These are phyloP conservation scores for Pistacia integerrima DNA, from an alignment of 345 rosid genomes.

Conservation along the genomic window DNA sequence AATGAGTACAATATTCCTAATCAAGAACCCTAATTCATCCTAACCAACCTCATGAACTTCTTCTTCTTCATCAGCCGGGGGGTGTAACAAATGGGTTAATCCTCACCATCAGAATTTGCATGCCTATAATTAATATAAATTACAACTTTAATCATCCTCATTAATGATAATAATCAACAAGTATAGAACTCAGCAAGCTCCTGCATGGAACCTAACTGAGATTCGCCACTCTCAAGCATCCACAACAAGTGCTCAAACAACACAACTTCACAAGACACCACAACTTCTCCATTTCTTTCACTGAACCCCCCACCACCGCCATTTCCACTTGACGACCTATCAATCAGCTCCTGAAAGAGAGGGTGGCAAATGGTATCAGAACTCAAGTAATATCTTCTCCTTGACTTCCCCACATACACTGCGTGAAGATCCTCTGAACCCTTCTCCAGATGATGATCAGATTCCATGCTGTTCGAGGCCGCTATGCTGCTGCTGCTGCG, in stretches of 20 bases:
- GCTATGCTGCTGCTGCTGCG: slow-evolving; percentile 30
- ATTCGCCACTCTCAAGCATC: slow-evolving; percentile 68
- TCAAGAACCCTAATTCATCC: background rate
- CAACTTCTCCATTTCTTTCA: slow-evolving; percentile 33
- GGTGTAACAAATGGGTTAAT: slow-evolving; percentile 25
- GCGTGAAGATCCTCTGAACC: slow-evolving; percentile 39
- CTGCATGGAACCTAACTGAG: slow-evolving; percentile 66
- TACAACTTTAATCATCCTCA: background rate
- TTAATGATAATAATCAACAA: slow-evolving; percentile 24
- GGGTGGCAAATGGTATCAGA: slow-evolving; percentile 70
- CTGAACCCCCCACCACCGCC: slow-evolving; percentile 15
- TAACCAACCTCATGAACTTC: background rate
- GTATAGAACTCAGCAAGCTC: slow-evolving; percentile 76
- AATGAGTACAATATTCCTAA: background rate
- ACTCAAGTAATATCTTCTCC: slow-evolving; percentile 68
- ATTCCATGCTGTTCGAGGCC: slow-evolving; percentile 1
- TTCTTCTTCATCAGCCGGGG: slow-evolving; percentile 9
- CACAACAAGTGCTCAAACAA: slow-evolving; percentile 93
- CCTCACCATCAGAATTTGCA: background rate
- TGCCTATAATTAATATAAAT: background rate
- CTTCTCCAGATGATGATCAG: background rate
- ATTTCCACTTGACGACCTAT: slow-evolving; percentile 35
- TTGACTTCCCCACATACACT: slow-evolving; percentile 88
- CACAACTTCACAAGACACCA: slow-evolving; percentile 85
- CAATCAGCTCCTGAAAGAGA: slow-evolving; percentile 72